A percentile compares a stretch with the other conserved stretches of the same genome.
phyloP scores from a whole-genome alignment of 345 rosid species.

The Adansonia digitata region DNA sequence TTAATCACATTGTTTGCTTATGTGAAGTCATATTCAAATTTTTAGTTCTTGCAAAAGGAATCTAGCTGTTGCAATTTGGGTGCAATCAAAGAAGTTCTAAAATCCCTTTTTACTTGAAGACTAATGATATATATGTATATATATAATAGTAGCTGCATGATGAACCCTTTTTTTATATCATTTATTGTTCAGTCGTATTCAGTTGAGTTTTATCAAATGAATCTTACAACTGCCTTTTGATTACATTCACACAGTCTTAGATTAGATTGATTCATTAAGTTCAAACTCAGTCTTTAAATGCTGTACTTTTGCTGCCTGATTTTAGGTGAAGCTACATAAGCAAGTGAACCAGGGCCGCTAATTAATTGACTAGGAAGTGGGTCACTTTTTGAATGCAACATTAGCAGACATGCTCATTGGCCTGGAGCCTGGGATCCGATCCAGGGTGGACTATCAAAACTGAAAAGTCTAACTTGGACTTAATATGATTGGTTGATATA shows the following conservation, averaged over 20 bases:
- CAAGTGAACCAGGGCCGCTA: neutral
- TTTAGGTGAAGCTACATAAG: neutral
- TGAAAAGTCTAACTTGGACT: no score
- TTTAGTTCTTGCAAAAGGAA: no score
- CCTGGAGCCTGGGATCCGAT: no score
- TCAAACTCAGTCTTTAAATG: neutral
- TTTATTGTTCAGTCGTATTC: conserved; percentile 25
- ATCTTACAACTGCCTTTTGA: conserved; percentile 9
- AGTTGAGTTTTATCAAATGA: conserved; percentile 5
- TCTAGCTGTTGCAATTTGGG: neutral
- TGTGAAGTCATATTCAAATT: no score
- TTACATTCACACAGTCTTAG: conserved; percentile 2
- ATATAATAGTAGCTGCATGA: neutral
- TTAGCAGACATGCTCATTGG: neutral
- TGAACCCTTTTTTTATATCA: neutral
- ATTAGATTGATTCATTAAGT: conserved; percentile 1
- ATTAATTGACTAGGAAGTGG: conserved; percentile 6
- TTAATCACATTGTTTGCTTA: no score
- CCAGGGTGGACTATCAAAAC: no score
- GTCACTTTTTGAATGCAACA: conserved; percentile 23
- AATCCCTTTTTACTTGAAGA: no score
- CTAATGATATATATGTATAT: no score
- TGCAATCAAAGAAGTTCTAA: no score
- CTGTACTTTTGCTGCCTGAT: neutral
- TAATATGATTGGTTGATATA: no score